Evolutionary conservation across 2,329 filamentous ascomycete species (phyloP), one percentile per base, ranked within the genome.

Genomic region (Dactylellina parvicollis): DNA sequence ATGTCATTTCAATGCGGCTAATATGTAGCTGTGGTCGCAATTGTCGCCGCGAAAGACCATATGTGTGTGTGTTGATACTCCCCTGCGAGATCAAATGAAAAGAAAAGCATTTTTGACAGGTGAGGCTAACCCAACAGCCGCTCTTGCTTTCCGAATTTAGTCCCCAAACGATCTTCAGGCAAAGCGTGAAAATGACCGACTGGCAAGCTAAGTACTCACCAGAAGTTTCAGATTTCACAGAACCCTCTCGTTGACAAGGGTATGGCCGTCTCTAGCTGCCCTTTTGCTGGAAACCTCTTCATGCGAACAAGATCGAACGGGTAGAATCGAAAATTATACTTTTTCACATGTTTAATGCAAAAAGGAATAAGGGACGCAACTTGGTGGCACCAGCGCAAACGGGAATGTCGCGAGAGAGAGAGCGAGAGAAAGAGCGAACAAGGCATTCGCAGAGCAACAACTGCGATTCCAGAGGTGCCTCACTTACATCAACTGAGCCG

Each of bases 331-430:
- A 34, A 24, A 57, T 40, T 62, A 56, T 61, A 71, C 42, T 57
- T 57, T 56, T 71, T 56, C 66, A 71, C 66, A 71, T 71, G 66
- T 64, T 34, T 20, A 34, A 64, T 42, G 50, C 32, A 42, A 56
- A 56, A 71, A 54, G 56, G 24, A 67, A 52, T 36, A 32, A 60
- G 50, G 59, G 44, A 54, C 36, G 14, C 67, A 65, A 46, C 57
- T n/a, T n/a, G n/a, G n/a, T n/a, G n/a, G n/a, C n/a, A n/a, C 67
- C 59, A 72, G 59, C 42, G 44, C 32, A 67, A 66, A 66, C 30
- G 61, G 60, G 66, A 71, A 71, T 71, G 66, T 71, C 49, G 50
- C 56, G 65, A 70, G 65, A 55, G 59, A 55, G 64, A 64, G 65
- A 70, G 49, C n/a, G 61, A 49, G 49, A 65, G 49, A 26, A 55